A percentile compares a stretch with the other conserved stretches of the same genome.
Conservation (phyloP, 805 yeast genomes). For the Ascoidea rubescens region DNA sequence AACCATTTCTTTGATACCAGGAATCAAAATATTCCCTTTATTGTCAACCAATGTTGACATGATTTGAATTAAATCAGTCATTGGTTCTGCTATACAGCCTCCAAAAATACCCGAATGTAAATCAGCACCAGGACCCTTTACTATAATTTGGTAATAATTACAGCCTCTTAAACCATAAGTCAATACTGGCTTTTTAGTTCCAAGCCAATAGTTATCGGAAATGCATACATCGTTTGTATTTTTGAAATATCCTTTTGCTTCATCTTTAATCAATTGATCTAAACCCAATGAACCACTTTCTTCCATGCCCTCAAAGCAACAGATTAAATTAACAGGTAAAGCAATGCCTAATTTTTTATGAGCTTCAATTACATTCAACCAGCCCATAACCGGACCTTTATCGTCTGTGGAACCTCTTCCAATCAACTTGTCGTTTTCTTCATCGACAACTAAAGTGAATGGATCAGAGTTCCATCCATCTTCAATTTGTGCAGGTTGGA, state of each 20-base stretch:
- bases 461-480: slow-evolving; percentile 98
- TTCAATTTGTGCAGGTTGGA: slow-evolving; percentile 84
- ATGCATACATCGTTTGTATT: slow-evolving; percentile 91
- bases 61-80: slow-evolving; percentile 79
- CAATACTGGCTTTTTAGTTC: slow-evolving; percentile 90
- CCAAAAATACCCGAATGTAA: slow-evolving; percentile 96
- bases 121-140: slow-evolving; percentile 93
- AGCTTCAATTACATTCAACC: slow-evolving; percentile 90
- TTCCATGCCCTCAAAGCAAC: slow-evolving; percentile 98
- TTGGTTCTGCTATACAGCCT: slow-evolving; percentile 93
- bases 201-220: slow-evolving; percentile 97
- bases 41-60: slow-evolving; percentile 67
- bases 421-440: slow-evolving; percentile 53
- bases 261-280: slow-evolving; percentile 67
- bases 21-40: slow-evolving; percentile 71
- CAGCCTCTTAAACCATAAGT: slow-evolving; percentile 97
- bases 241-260: slow-evolving; percentile 70
- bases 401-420: slow-evolving; percentile 98
- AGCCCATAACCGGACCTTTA: slow-evolving; percentile 95
- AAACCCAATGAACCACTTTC: slow-evolving; percentile 92
- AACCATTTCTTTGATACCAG: slow-evolving; percentile 88
- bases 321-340: slow-evolving; percentile 83
- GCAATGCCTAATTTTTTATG: slow-evolving; percentile 75
- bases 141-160: slow-evolving; percentile 72
- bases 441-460: slow-evolving; percentile 49